phyloP scores from a whole-genome alignment of 257 asterid species.

The Solanum bulbocastanum region DNA sequence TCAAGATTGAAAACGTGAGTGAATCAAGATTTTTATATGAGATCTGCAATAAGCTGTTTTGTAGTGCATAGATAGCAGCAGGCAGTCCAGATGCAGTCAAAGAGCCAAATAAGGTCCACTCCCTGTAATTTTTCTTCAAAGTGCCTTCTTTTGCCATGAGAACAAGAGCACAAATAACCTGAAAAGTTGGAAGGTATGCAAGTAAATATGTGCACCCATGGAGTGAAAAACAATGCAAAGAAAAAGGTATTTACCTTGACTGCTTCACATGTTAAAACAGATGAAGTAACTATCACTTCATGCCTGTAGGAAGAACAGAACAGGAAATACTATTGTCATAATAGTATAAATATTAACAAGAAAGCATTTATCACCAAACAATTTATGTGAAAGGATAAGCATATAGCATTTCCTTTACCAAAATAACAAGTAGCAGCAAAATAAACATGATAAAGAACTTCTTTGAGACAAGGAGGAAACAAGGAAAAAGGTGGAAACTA shows the following conservation, averaged over 20 bases:
- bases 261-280: constrained; percentile 77
- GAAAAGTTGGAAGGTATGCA: constrained; percentile 4
- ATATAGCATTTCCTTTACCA: not conserved
- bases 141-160: constrained; percentile 78
- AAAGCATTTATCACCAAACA: not conserved
- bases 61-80: constrained; percentile 93
- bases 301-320: constrained; percentile 48
- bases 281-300: constrained; percentile 84
- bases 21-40: constrained; percentile 90
- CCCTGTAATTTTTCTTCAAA: constrained; percentile 47
- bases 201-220: not conserved
- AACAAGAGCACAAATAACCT: constrained; percentile 77
- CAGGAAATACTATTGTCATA: not conserved
- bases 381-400: not conserved
- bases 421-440: not conserved
- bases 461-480: not conserved
- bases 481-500: not conserved
- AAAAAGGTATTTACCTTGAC: constrained; percentile 56
- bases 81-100: constrained; percentile 96
- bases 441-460: not conserved
- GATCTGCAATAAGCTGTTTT: constrained; percentile 92
- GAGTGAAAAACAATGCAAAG: not conserved
- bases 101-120: constrained; percentile 81
- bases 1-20: constrained; percentile 90
- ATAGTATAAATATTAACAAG: not conserved